phyloP scores from a whole-genome alignment of 208 protist species.

The Leishmania amazonensis region DNA sequence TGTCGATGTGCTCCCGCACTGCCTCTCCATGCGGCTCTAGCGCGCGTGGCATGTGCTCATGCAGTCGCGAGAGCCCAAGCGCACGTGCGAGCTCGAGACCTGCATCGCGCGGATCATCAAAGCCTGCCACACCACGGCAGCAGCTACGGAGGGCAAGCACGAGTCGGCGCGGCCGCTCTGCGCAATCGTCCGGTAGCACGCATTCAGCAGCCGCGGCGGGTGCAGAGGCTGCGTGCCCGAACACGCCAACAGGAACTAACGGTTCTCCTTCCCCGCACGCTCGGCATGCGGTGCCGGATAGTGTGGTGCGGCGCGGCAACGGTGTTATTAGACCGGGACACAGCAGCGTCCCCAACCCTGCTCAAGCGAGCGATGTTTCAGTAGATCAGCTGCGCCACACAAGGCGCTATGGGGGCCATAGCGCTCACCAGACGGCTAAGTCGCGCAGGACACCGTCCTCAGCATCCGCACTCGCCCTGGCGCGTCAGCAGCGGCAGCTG shows the following conservation, averaged over 20 bases:
- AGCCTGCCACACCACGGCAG: neutral
- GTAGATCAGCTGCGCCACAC: constrained; percentile 16
- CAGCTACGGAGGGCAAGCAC: neutral
- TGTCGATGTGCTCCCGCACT: constrained; percentile 7
- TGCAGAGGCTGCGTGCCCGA: neutral
- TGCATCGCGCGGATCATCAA: neutral
- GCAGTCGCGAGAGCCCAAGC: neutral
- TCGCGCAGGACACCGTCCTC: neutral
- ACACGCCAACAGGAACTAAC: neutral
- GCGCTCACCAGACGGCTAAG: neutral
- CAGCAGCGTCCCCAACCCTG: neutral
- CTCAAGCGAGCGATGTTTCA: constrained; percentile 2
- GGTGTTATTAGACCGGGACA: constrained; percentile 14
- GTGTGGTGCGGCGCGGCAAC: constrained; percentile 20
- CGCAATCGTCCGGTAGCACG: neutral
- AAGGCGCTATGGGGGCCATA: neutral
- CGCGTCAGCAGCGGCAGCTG: constrained; percentile 7
- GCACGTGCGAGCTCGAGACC: neutral
- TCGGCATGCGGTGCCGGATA: neutral
- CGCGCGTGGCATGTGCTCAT: neutral
- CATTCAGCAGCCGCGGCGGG: neutral
- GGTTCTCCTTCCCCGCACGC: constrained; percentile 9
- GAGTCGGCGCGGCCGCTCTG: neutral
- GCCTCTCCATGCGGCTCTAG: constrained; percentile 7
- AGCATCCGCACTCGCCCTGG: neutral